phyloP scores from a whole-genome alignment of 139 green algal species.

The Microglena sp. region DNA sequence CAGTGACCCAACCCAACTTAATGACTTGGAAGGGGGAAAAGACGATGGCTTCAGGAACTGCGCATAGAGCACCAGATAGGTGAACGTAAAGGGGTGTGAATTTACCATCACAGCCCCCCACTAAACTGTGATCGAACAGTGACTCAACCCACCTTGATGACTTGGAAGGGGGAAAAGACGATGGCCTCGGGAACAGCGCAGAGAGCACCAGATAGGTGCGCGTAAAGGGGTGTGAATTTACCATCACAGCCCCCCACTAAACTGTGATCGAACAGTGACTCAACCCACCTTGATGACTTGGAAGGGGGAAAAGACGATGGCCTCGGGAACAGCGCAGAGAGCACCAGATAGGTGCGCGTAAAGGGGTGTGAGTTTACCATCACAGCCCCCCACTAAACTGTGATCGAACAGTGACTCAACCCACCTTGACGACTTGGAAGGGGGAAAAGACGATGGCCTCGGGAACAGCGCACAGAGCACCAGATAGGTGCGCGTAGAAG shows the following conservation, averaged over 20 bases:
- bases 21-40: slow-evolving; percentile 54
- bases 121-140: too few relatives aligned
- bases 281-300: slow-evolving; percentile 55
- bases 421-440: slow-evolving; percentile 54
- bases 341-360: slow-evolving; percentile 25
- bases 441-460: slow-evolving; percentile 40
- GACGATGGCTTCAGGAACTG: slow-evolving; percentile 30
- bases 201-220: slow-evolving; percentile 24
- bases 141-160: slow-evolving; percentile 49
- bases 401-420: too few relatives aligned
- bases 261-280: too few relatives aligned
- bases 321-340: slow-evolving; percentile 32
- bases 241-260: too few relatives aligned
- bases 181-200: slow-evolving; percentile 33
- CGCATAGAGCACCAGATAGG: slow-evolving; percentile 23
- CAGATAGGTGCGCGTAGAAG: slow-evolving; percentile 19
- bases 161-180: slow-evolving; percentile 46
- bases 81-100: too few relatives aligned
- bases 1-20: too few relatives aligned
- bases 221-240: slow-evolving; percentile 9
- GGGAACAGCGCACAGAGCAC: slow-evolving; percentile 25
- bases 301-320: slow-evolving; percentile 41
- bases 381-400: too few relatives aligned
- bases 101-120: too few relatives aligned
- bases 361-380: slow-evolving; percentile 11